phyloP scores from a whole-genome alignment of 1,284 basidiomycete species.

The Apiotrichum akiyoshidainum region DNA sequence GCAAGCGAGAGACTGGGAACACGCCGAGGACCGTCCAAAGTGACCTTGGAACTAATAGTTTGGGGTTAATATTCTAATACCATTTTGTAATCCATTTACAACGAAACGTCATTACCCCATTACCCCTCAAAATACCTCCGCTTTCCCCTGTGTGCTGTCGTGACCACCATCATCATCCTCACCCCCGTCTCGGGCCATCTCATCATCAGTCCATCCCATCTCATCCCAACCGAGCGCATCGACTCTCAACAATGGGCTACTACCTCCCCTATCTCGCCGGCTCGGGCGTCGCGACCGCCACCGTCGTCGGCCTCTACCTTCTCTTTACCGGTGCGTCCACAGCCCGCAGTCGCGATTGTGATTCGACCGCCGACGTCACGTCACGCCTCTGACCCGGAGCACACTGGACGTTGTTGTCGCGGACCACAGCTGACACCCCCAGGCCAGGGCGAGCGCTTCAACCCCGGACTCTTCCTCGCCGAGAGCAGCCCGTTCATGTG shows the following conservation, averaged over 20 bases:
- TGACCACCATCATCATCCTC: background rate
- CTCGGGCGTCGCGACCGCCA: slow-evolving; percentile 40
- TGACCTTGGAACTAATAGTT: too few relatives aligned
- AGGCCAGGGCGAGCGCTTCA: slow-evolving; percentile 87
- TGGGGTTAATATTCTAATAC: too few relatives aligned
- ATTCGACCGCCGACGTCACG: too few relatives aligned
- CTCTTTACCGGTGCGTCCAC: slow-evolving; percentile 69
- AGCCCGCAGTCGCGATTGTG: too few relatives aligned
- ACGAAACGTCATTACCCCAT: too few relatives aligned
- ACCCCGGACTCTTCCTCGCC: slow-evolving; percentile 85
- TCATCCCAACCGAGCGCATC: background rate
- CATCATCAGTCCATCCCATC: background rate
- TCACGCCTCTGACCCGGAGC: too few relatives aligned
- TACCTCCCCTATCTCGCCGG: slow-evolving; percentile 6
- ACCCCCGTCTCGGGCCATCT: background rate
- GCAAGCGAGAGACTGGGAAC: too few relatives aligned
- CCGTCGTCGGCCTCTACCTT: slow-evolving; percentile 74
- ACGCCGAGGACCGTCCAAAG: too few relatives aligned
- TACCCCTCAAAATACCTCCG: too few relatives aligned
- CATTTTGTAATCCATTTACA: too few relatives aligned
- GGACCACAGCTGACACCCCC: slow-evolving; percentile 13
- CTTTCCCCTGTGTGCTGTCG: too few relatives aligned
- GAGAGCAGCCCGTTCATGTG: slow-evolving; percentile 91
- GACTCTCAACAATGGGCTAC: slow-evolving; percentile 13
- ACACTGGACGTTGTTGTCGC: too few relatives aligned